These are phyloP conservation scores for Penium margaritaceum DNA, from an alignment of 139 green algal species.

Conservation along the genomic window DNA sequence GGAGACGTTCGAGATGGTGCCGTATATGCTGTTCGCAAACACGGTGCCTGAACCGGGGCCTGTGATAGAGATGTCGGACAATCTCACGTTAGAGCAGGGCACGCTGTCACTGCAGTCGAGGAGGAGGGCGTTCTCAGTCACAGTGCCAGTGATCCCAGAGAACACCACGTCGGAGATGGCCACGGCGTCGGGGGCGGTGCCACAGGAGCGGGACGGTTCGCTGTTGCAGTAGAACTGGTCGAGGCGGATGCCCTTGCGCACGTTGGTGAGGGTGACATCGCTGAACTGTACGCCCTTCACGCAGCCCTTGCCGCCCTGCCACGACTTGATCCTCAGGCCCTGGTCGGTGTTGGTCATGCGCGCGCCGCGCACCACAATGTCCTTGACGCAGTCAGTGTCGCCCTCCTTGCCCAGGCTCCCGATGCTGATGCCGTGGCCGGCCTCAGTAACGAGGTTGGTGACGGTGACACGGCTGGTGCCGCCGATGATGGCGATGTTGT, in stretches of 20 bases:
- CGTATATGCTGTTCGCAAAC: no score
- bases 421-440: slow-evolving; percentile 8
- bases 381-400: neutral
- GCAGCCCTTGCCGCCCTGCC: neutral
- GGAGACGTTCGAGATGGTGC: no score
- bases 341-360: neutral
- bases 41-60: no score
- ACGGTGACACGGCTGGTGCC: neutral
- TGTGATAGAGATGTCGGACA: no score
- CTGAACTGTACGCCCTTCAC: slow-evolving; percentile 1
- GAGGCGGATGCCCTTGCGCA: neutral
- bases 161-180: no score
- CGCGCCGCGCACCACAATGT: neutral
- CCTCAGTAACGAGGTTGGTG: neutral
- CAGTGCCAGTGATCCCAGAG: no score
- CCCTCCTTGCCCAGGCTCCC: neutral
- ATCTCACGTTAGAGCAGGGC: no score
- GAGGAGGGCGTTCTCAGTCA: no score
- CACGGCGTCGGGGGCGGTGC: no score
- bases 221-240: neutral
- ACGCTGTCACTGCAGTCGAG: no score
- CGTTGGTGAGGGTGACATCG: neutral
- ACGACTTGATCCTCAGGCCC: slow-evolving; percentile 7
- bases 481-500: neutral
- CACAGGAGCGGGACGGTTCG: no score